A percentile compares a stretch with the other conserved stretches of the same genome.
These are phyloP conservation scores for Lagenaria siceraria DNA, from an alignment of 306 rosid genomes.

Conservation along the genomic window DNA sequence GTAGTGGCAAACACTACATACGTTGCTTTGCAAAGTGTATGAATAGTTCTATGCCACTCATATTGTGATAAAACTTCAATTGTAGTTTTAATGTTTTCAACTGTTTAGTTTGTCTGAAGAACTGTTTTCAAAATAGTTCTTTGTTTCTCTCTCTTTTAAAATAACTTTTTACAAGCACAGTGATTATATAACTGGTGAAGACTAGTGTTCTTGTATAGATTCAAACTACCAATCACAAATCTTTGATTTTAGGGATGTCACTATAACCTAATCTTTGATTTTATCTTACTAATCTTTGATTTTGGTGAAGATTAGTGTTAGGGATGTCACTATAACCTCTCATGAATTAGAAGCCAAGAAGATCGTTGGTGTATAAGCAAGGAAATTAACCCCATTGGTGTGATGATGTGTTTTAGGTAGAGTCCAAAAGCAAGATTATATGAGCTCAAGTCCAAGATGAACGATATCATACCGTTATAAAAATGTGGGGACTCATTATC, in stretches of 20 bases:
- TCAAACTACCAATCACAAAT: background rate
- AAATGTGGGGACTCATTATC: background rate
- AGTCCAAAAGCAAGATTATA: background rate
- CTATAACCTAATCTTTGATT: background rate
- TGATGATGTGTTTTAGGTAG: background rate
- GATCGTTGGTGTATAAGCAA: background rate
- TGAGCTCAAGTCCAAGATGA: background rate
- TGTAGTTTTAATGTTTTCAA: background rate
- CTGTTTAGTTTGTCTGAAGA: background rate
- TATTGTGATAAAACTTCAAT: background rate
- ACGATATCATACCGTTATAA: background rate
- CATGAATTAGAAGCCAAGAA: background rate
- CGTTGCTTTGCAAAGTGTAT: background rate
- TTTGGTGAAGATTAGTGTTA: too few relatives aligned
- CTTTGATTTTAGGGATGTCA: background rate
- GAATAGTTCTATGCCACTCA: background rate
- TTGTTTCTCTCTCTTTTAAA: background rate
- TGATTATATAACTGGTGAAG: background rate
- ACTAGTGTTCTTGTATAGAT: background rate
- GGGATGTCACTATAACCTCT: background rate
- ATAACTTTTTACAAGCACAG: background rate
- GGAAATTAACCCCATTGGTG: background rate
- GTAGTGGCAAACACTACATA: background rate
- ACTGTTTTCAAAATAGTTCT: background rate
- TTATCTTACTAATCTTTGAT: too few relatives aligned